Conservation (phyloP, 2,329 filamentous ascomycete species). For the Penicillium sp. region DNA sequence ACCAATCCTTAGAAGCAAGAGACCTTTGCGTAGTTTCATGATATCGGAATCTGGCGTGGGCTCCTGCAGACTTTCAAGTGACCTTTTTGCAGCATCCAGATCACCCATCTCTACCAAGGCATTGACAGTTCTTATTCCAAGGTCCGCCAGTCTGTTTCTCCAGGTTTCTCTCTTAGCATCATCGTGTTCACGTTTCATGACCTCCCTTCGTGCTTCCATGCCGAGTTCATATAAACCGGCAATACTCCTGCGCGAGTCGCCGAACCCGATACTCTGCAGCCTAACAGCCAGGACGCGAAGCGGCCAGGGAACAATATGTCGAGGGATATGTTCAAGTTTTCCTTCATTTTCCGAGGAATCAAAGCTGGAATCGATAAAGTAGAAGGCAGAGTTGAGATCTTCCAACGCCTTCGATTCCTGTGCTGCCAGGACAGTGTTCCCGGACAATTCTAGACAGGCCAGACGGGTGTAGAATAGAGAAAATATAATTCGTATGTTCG, state of each 20-base stretch:
- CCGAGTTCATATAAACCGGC: slow-evolving; percentile 90
- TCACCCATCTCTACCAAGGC: slow-evolving; percentile 70
- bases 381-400: slow-evolving; percentile 59
- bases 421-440: slow-evolving; percentile 66
- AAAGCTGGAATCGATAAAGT: slow-evolving; percentile 38
- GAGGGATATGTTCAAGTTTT: slow-evolving; percentile 64
- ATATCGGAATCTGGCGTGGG: slow-evolving; percentile 29
- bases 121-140: slow-evolving; percentile 65
- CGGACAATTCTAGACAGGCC: slow-evolving; percentile 76
- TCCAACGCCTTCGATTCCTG: slow-evolving; percentile 63
- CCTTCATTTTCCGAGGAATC: slow-evolving; percentile 34
- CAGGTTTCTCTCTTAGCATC: slow-evolving; percentile 63
- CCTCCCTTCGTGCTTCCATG: slow-evolving; percentile 66
- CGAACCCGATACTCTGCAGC: slow-evolving; percentile 80
- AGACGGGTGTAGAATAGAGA: slow-evolving; percentile 76
- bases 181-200: slow-evolving; percentile 52
- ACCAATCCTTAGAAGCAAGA: slow-evolving; percentile 77
- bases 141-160: slow-evolving; percentile 68
- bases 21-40: slow-evolving; percentile 47
- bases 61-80: slow-evolving; percentile 60
- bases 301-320: slow-evolving; percentile 79
- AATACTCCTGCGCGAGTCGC: slow-evolving; percentile 77
- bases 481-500: slow-evolving; percentile 67
- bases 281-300: slow-evolving; percentile 79
- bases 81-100: slow-evolving; percentile 71